Evolutionary conservation across 495 filamentous ascomycete genomes (phyloP).

Genomic region (Annulohypoxylon moriforme): DNA sequence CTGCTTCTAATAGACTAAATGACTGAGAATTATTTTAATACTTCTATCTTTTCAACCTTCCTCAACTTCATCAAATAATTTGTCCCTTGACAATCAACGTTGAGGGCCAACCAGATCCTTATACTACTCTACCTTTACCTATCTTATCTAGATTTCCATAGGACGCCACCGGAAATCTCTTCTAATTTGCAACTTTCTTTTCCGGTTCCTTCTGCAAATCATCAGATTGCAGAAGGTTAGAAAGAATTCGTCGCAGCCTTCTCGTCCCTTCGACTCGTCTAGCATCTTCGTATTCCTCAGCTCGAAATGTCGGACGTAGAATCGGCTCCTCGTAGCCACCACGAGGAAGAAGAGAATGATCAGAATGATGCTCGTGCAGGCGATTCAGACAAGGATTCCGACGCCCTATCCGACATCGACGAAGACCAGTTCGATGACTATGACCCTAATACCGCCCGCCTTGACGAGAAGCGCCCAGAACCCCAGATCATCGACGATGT

Average conservation of each 20-base stretch:
- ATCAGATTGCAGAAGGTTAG: neutral
- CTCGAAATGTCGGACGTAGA: constrained; percentile 59
- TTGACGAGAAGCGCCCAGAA: constrained; percentile 82
- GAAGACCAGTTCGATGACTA: constrained; percentile 93
- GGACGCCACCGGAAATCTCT: neutral
- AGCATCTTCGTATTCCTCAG: neutral
- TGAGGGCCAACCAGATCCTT: neutral
- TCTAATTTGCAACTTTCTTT: neutral
- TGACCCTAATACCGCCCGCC: constrained; percentile 78
- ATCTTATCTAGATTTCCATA: neutral
- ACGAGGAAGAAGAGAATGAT: constrained; percentile 52
- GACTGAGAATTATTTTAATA: neutral
- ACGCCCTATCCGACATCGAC: constrained; percentile 92
- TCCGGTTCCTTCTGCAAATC: constrained; percentile 8
- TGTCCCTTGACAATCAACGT: no score
- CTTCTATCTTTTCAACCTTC: neutral
- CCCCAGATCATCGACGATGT: constrained; percentile 81
- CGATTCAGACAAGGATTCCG: constrained; percentile 80
- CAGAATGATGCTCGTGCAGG: constrained; percentile 53
- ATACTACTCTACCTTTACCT: neutral
- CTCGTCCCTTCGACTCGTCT: neutral
- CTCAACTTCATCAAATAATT: neutral
- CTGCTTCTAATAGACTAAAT: neutral
- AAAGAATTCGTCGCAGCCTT: constrained; percentile 3
- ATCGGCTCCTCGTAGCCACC: constrained; percentile 44